Percentiles rank a stretch among this genome's conserved stretches.
These are phyloP conservation scores for Diplodia scrobiculata DNA, from an alignment of 2,329 filamentous ascomycete species.

Conservation along the genomic window DNA sequence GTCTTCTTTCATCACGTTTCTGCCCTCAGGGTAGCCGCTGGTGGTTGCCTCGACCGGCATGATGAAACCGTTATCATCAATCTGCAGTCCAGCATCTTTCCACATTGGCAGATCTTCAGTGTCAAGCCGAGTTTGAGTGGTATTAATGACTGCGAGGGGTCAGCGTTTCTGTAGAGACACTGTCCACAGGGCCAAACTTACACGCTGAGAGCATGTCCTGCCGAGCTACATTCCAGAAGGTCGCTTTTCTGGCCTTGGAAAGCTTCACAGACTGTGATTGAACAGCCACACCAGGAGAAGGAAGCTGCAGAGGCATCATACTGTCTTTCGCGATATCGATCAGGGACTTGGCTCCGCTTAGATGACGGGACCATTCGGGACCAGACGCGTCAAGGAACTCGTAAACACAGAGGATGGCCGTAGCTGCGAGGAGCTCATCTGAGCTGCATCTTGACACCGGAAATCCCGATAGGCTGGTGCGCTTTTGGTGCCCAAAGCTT, in stretches of 20 bases:
- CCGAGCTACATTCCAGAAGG: slow-evolving; percentile 68
- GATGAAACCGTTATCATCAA: slow-evolving; percentile 58
- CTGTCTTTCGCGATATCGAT: slow-evolving; percentile 58
- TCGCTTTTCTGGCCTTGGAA: slow-evolving; percentile 60
- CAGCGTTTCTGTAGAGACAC: neutral
- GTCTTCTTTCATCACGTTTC: slow-evolving; percentile 62
- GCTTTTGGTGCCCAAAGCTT: slow-evolving; percentile 39
- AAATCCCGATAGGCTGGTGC: slow-evolving; percentile 50
- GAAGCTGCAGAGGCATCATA: slow-evolving; percentile 50
- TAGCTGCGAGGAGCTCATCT: slow-evolving; percentile 65
- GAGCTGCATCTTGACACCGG: slow-evolving; percentile 48
- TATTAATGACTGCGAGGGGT: slow-evolving; percentile 56
- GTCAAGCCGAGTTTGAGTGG: slow-evolving; percentile 62
- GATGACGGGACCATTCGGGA: slow-evolving; percentile 64
- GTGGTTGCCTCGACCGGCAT: slow-evolving; percentile 49
- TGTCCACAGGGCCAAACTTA: slow-evolving; percentile 39
- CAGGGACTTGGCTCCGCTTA: slow-evolving; percentile 66
- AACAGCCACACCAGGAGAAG: slow-evolving; percentile 43
- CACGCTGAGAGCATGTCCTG: slow-evolving; percentile 67
- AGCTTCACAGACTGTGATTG: slow-evolving; percentile 38
- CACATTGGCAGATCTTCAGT: slow-evolving; percentile 64
- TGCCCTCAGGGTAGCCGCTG: slow-evolving; percentile 47
- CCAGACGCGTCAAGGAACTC: slow-evolving; percentile 68
- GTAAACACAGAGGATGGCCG: slow-evolving; percentile 67
- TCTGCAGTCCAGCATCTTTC: slow-evolving; percentile 63